These are phyloP conservation scores for Bigelowiella natans DNA, from an alignment of 78 protist genomes.

Conservation along the genomic window DNA sequence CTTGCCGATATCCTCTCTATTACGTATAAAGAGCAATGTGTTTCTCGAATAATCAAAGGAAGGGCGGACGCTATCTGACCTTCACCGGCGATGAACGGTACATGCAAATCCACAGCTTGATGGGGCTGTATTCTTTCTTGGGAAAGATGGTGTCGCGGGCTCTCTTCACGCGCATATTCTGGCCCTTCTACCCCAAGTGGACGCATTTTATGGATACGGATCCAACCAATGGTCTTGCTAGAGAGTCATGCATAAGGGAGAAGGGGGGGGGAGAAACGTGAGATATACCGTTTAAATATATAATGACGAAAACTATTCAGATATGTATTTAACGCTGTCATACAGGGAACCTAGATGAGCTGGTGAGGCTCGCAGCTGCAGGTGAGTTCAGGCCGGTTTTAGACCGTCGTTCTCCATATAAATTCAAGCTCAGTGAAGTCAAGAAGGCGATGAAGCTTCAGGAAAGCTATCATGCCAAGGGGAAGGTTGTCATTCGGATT, in stretches of 20 bases:
- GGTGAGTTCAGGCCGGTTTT: neutral
- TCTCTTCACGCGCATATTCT: too few species aligned
- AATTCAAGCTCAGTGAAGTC: neutral
- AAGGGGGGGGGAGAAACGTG: neutral
- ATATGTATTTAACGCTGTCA: neutral
- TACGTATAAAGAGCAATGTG: too few species aligned
- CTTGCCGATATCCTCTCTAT: too few species aligned
- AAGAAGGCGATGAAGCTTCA: neutral
- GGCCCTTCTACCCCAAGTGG: too few species aligned
- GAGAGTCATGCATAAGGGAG: neutral
- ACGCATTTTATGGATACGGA: neutral
- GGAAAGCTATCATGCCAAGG: neutral
- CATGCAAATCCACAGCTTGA: too few species aligned
- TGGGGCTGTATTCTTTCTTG: too few species aligned
- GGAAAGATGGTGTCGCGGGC: too few species aligned
- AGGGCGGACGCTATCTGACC: too few species aligned
- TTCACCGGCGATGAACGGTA: too few species aligned
- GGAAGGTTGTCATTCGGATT: neutral
- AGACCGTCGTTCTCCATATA: neutral
- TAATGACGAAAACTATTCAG: too few species aligned
- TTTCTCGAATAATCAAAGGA: too few species aligned
- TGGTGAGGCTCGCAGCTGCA: neutral
- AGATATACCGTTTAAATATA: neutral
- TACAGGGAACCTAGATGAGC: neutral
- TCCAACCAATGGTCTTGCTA: neutral